Conservation (phyloP, 140 eudicot species). For the Stevia rebaudiana region DNA sequence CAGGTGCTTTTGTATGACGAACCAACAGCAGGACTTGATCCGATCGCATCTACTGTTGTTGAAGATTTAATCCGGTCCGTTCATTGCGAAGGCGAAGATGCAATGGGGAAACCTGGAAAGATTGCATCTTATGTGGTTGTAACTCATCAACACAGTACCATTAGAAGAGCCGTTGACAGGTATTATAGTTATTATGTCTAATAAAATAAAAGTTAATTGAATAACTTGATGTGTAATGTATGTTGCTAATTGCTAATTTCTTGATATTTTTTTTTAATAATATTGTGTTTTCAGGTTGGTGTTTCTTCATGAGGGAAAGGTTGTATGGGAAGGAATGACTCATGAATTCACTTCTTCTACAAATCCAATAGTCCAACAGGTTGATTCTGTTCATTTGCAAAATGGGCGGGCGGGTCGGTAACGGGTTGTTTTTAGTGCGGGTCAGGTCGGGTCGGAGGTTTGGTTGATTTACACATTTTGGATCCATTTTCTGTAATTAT, state of each 20-base stretch:
- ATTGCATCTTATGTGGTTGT: slow-evolving; percentile 90
- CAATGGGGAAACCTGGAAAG: slow-evolving; percentile 75
- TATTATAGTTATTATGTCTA: slow-evolving; percentile 6
- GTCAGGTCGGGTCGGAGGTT: too few species aligned
- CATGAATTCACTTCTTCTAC: slow-evolving; percentile 80
- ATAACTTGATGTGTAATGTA: not conserved
- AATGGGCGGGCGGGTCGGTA: not conserved
- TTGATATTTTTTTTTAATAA: not conserved
- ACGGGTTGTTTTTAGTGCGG: not conserved
- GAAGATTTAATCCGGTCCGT: slow-evolving; percentile 98
- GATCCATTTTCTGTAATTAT: not conserved
- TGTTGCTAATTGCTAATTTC: not conserved
- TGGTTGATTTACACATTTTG: slow-evolving; percentile 4
- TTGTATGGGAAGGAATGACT: slow-evolving; percentile 98
- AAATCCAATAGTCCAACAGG: slow-evolving; percentile 92
- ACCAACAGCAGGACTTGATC: slow-evolving; percentile 99
- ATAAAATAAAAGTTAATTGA: not conserved
- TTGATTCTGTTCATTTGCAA: slow-evolving; percentile 19
- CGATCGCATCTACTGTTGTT: slow-evolving; percentile 96
- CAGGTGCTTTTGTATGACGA: slow-evolving; percentile 93
- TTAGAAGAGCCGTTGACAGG: slow-evolving; percentile 98
- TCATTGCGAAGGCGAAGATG: slow-evolving; percentile 79
- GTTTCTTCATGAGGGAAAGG: slow-evolving; percentile 88
- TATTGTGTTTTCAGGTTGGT: slow-evolving; percentile 47
- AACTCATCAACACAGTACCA: slow-evolving; percentile 97